Percentiles rank a stretch among this genome's conserved stretches.
phyloP scores from a whole-genome alignment of 345 rosid species.

The Acer saccharum region DNA sequence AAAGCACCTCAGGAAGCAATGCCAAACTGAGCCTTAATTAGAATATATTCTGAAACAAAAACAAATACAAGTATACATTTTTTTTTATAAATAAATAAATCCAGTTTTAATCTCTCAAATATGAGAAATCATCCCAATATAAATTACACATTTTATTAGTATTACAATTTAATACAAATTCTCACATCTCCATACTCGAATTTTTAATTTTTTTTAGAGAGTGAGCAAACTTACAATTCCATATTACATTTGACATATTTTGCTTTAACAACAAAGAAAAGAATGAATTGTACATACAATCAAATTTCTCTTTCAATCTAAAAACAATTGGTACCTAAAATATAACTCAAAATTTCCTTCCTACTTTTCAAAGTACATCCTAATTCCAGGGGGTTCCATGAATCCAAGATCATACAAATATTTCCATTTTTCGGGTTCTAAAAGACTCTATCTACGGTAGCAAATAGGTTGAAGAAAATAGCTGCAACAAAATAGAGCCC shows the following conservation, averaged over 20 bases:
- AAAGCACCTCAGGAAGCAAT: no score
- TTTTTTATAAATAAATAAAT: no score
- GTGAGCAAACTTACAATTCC: not conserved
- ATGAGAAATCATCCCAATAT: no score
- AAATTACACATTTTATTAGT: no score
- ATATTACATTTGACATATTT: no score
- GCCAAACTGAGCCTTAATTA: no score
- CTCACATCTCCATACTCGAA: not conserved
- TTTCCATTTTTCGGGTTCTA: conserved; percentile 16
- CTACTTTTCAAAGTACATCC: not conserved
- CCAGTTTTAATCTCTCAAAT: no score
- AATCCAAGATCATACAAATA: not conserved
- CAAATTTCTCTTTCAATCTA: not conserved
- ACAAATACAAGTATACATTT: no score
- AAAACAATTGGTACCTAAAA: not conserved
- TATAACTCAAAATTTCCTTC: not conserved
- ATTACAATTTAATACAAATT: not conserved
- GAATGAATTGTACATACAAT: conserved; percentile 1
- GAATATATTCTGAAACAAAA: no score
- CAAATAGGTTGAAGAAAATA: conserved; percentile 67
- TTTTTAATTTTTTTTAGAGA: not conserved
- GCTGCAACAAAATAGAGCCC: conserved; percentile 67
- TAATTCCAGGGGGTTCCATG: not conserved
- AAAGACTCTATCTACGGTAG: conserved; percentile 89
- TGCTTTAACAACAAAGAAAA: no score